A percentile compares a stretch with the other conserved stretches of the same genome.
These are phyloP conservation scores for Aureobasidium sp. DNA, from an alignment of 2,329 filamentous ascomycete genomes.

Conservation along the genomic window DNA sequence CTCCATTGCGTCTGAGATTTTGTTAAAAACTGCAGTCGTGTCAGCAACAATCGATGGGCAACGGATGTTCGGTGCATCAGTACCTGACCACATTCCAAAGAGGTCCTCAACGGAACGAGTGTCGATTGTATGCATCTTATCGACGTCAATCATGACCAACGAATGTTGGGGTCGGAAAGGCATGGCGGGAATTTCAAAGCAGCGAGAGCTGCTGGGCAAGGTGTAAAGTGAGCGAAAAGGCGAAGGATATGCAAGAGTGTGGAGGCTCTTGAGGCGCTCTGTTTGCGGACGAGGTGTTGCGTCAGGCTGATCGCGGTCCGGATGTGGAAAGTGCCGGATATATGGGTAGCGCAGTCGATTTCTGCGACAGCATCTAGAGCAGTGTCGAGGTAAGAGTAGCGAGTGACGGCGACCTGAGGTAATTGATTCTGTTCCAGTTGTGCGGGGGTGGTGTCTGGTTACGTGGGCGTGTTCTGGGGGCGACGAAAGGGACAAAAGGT, in stretches of 20 bases:
- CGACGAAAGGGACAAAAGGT: conserved; percentile 9
- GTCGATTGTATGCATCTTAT: conserved; percentile 90
- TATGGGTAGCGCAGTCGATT: conserved; percentile 3
- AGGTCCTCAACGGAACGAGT: conserved; percentile 87
- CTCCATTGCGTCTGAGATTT: conserved; percentile 88
- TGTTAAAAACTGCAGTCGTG: conserved; percentile 60
- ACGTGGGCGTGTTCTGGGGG: conserved; percentile 2
- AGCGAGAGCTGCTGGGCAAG: conserved; percentile 4
- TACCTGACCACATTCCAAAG: conserved; percentile 95
- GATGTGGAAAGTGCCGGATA: neutral
- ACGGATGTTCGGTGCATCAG: conserved; percentile 31
- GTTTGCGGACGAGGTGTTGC: conserved; percentile 13
- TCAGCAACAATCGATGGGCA: conserved; percentile 6
- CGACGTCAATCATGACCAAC: conserved; percentile 84
- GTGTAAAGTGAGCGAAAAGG: neutral
- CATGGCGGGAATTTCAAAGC: conserved; percentile 51
- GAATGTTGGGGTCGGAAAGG: conserved; percentile 75
- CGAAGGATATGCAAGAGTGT: neutral
- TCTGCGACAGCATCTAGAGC: conserved; percentile 4
- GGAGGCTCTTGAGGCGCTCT: neutral
- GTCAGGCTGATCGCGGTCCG: conserved; percentile 10
- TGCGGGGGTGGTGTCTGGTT: conserved; percentile 3
- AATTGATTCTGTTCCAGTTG: neutral
- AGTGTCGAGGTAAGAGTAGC: neutral
- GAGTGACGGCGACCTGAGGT: neutral